phyloP scores from a whole-genome alignment of 345 rosid genomes.

The Orychophragmus violaceus region DNA sequence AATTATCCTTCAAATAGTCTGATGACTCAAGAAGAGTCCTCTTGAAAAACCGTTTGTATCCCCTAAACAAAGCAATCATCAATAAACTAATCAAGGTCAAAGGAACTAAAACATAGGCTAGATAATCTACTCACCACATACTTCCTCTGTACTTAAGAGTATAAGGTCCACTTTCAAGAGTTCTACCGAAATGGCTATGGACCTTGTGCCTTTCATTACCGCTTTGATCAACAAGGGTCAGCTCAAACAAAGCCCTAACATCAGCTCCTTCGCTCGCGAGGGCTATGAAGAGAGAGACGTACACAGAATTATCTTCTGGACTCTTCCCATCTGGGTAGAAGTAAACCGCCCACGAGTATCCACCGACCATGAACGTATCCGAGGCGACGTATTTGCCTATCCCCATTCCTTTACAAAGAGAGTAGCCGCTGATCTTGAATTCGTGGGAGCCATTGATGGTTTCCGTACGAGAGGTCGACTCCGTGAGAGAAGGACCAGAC shows the following conservation, averaged over 20 bases:
- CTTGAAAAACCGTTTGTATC: constrained; percentile 74
- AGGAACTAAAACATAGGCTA: neutral
- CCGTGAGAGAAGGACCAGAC: constrained; percentile 22
- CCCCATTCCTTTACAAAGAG: constrained; percentile 65
- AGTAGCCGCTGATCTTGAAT: constrained; percentile 62
- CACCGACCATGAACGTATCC: constrained; percentile 58
- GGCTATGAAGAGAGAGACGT: constrained; percentile 64
- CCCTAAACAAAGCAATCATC: constrained; percentile 40
- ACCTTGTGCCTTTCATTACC: constrained; percentile 59
- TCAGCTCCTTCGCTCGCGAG: constrained; percentile 74
- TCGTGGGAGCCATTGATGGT: constrained; percentile 66
- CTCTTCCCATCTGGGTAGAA: constrained; percentile 84
- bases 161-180: constrained; percentile 70
- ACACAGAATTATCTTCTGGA: constrained; percentile 50
- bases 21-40: constrained; percentile 61
- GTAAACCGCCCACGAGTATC: constrained; percentile 69
- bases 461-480: constrained; percentile 56
- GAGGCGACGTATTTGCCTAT: constrained; percentile 67
- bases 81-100: neutral
- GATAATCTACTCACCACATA: constrained; percentile 54
- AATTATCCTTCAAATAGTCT: constrained; percentile 62
- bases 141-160: constrained; percentile 71
- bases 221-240: constrained; percentile 72
- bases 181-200: constrained; percentile 75
- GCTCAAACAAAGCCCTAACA: constrained; percentile 72